phyloP scores from a whole-genome alignment of 345 rosid genomes.

The Citrus cavaleriei region DNA sequence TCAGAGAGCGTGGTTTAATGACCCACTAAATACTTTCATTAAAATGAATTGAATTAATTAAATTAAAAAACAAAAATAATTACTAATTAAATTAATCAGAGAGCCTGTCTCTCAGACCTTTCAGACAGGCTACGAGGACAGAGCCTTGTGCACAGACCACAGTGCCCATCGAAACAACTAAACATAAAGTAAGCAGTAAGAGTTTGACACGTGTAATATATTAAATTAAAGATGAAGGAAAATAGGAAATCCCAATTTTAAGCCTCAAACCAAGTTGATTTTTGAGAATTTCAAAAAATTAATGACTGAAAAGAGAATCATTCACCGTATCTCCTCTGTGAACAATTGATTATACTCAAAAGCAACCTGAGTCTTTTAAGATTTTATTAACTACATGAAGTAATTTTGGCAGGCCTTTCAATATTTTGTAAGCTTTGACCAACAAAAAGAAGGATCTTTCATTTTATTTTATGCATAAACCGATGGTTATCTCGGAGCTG shows the following conservation, averaged over 20 bases:
- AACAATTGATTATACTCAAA: not conserved
- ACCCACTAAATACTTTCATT: not conserved
- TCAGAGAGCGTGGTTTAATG: not conserved
- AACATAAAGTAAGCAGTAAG: not conserved
- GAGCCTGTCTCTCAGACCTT: slow-evolving; percentile 1
- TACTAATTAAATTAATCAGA: not conserved
- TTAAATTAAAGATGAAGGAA: not conserved
- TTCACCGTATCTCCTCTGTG: not conserved
- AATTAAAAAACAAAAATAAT: not conserved
- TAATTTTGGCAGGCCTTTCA: not conserved
- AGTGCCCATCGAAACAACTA: slow-evolving; percentile 17
- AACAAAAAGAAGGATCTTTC: not conserved
- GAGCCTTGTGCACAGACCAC: slow-evolving; percentile 9
- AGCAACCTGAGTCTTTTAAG: not conserved
- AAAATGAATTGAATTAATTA: not conserved
- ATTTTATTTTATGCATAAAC: not conserved
- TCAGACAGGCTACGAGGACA: slow-evolving; percentile 6
- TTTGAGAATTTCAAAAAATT: not conserved
- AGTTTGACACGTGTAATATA: not conserved
- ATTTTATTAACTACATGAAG: not conserved
- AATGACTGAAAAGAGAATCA: not conserved
- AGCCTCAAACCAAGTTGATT: slow-evolving; percentile 1
- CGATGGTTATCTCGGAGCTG: no score
- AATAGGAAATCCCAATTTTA: not conserved
- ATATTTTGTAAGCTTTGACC: not conserved